Evolutionary conservation across 2,329 filamentous ascomycete species (phyloP), one percentile per base, ranked within the genome.

Genomic region (Botrytis fragariae): DNA sequence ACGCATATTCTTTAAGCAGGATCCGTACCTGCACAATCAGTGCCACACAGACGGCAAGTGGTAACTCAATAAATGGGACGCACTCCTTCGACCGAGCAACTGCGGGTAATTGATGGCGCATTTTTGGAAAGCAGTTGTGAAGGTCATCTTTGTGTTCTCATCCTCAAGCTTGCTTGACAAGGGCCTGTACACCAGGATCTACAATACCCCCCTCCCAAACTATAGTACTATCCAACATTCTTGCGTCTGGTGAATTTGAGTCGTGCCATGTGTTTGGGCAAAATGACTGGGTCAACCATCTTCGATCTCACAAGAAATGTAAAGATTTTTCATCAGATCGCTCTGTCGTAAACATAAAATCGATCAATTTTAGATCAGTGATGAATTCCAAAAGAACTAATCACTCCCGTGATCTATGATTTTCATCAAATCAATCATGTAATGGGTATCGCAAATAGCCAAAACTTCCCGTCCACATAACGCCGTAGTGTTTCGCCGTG

Each of bases 391-490:
- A 22, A 68, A 57, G 5, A 48, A 29, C 10, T 32, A n/a, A 44
- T 44, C 2, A 22, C 1, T 25, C 25, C 39, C n/a, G 10, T 57
- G 10, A 25, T 57, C 37, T 29, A 32, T 68, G 10, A 29, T 29
- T 44, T 42, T 18, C 29, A 1, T 25, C 22, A 42, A 42, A n/a
- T n/a, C n/a, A 57, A 25, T 37, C n/a, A 57, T 42, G 18, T 32
- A 32, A 44, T 20, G 65, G 65, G 65, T 69, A 69, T 69, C 65
- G 22, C 48, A 69, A 44, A 57, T 32, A 39, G 20, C 10, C 16
- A 69, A 69, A n/a, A 20, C 10, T 32, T 32, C 65, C n/a, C 16
- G 18, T 35, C 65, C 65, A 32, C 7, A 22, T 57, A 69, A 57
- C 65, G 65, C 48, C 48, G 29, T 25, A 37, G 18, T 44, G 37